These are phyloP conservation scores for Penicillium expansum DNA, from an alignment of 2,329 filamentous ascomycete genomes.

Conservation along the genomic window DNA sequence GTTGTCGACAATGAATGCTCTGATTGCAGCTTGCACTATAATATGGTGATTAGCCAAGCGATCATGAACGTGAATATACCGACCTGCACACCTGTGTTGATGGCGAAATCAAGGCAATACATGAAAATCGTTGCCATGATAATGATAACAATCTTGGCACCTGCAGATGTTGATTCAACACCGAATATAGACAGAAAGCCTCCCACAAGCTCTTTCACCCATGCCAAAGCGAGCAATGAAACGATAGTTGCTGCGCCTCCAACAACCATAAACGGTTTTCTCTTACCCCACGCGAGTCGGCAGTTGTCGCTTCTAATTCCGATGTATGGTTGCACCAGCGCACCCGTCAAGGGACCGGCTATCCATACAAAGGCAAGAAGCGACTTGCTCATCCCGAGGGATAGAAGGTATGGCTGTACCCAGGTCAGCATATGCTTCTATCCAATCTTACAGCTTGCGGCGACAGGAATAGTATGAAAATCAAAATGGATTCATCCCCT, in stretches of 20 bases:
- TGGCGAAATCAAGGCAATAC: slow-evolving; percentile 88
- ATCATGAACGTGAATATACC: not conserved
- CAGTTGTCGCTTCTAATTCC: slow-evolving; percentile 79
- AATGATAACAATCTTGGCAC: slow-evolving; percentile 66
- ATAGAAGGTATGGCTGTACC: slow-evolving; percentile 67
- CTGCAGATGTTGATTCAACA: slow-evolving; percentile 61
- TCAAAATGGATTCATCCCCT: not conserved
- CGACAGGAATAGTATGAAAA: not conserved
- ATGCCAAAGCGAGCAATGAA: slow-evolving; percentile 68
- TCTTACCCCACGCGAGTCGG: slow-evolving; percentile 69
- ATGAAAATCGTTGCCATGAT: slow-evolving; percentile 79
- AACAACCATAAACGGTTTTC: slow-evolving; percentile 76
- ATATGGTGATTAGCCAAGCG: slow-evolving; percentile 2
- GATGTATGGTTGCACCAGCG: slow-evolving; percentile 77
- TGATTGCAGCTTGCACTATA: slow-evolving; percentile 69
- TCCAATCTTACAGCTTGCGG: not conserved
- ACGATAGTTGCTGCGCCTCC: slow-evolving; percentile 66
- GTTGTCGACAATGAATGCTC: slow-evolving; percentile 81
- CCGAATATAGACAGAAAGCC: slow-evolving; percentile 69
- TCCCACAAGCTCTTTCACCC: slow-evolving; percentile 69
- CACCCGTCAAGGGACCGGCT: slow-evolving; percentile 73
- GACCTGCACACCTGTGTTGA: slow-evolving; percentile 72
- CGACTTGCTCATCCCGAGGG: slow-evolving; percentile 77
- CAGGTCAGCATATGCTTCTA: not conserved
- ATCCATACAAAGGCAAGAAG: slow-evolving; percentile 83